Evolutionary conservation across 148 eudicot species (phyloP).

Genomic region (Silene uniflora): DNA sequence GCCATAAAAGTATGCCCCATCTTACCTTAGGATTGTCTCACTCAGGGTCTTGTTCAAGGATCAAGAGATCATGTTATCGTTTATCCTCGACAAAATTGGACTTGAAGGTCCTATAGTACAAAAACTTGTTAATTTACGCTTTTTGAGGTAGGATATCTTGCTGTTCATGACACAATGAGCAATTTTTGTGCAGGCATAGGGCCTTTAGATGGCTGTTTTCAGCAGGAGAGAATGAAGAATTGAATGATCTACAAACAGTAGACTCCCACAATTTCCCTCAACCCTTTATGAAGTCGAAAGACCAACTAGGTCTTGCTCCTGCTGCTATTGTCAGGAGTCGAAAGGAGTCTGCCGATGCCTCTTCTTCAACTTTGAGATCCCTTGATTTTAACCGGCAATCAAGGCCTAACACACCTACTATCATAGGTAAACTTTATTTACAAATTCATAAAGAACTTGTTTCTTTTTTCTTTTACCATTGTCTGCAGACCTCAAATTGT

Average conservation of each 20-base stretch:
- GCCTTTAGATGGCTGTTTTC: slow-evolving; percentile 75
- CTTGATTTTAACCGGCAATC: slow-evolving; percentile 56
- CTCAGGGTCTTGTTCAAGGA: background rate
- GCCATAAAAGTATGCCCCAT: background rate
- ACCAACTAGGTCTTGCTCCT: slow-evolving; percentile 70
- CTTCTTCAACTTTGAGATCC: slow-evolving; percentile 48
- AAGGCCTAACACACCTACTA: slow-evolving; percentile 60
- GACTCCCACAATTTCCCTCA: slow-evolving; percentile 81
- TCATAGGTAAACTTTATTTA: slow-evolving; percentile 46
- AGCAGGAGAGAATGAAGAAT: slow-evolving; percentile 76
- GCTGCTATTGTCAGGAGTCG: slow-evolving; percentile 73
- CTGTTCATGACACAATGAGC: background rate
- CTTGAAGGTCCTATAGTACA: too few species aligned
- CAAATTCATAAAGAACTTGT: background rate
- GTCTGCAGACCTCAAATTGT: too few species aligned
- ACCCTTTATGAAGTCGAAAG: slow-evolving; percentile 60
- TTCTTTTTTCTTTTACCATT: background rate
- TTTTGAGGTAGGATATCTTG: background rate
- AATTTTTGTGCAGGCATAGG: slow-evolving; percentile 53
- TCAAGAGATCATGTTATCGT: too few species aligned
- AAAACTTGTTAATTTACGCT: background rate
- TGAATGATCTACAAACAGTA: slow-evolving; percentile 69
- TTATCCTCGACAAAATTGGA: too few species aligned
- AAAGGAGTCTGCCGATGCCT: slow-evolving; percentile 45
- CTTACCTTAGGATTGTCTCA: background rate